Base-by-base conservation (phyloP, 176 grass and related monocot genomes). In the Cocos nucifera region DNA sequence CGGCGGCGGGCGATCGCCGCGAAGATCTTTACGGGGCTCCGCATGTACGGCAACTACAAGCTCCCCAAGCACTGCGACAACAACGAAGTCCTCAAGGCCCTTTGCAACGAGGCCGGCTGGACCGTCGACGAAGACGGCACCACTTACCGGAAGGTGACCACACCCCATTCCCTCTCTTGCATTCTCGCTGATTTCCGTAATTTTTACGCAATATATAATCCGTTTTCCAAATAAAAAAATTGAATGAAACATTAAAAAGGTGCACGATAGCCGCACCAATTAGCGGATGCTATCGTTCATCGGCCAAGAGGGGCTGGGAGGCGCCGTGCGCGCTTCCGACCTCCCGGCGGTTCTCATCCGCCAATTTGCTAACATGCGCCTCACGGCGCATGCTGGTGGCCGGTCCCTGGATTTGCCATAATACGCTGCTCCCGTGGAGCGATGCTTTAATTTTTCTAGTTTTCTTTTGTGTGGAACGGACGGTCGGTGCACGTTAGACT, bases 21-120 rank as follows among this genome's bases (percentile, higher is more conserved):
- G 22, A 71, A 71, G 69, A 71, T 71, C 56, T 71, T 51, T 49
- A 2, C 69, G 16, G 69, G 69, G 7, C 57, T 71, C 22, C 56
- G 69, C 17, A 19, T 18, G 44, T 60, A 60, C 56, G 69, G 69
- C 21, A 60, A 52, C 56, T 71, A 60, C 48, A 61, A 59, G 69
- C 69, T 71, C 44, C 69, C 69, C 17, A 71, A 71, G 48, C 69
- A 71, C 69, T 60, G 69, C 39, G 69, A 71, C 57, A 71, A 71
- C 57, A 71, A 71, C 58, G 69, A 58, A 20, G 69, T 71, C 17
- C 69, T 71, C 0, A 71, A 71, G 23, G 69, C 69, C 20, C 69
- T 71, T 3, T 71, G 69, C 56, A 44, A 61, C 56, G 69, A 71
- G 23, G 57, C 69, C 21, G 69, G 69, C 5, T 71, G 69, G 69